Conservation (phyloP, 225 moss, liverwort and hornwort species). For the Straminergon stramineum region DNA sequence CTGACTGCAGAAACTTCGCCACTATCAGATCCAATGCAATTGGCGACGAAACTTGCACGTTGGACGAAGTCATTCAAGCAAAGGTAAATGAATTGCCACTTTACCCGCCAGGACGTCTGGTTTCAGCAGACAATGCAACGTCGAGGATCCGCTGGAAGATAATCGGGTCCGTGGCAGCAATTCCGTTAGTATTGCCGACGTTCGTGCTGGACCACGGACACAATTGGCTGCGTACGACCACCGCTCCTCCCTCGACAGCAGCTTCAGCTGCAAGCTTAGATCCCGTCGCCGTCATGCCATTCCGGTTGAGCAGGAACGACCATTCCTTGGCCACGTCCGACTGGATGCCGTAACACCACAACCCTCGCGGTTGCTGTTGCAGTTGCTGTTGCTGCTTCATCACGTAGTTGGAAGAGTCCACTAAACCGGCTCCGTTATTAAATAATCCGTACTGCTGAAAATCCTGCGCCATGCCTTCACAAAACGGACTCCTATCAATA, state of each 20-base stretch:
- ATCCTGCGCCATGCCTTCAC: constrained; percentile 40
- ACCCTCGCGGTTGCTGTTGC: constrained; percentile 9
- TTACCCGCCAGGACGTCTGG: constrained; percentile 32
- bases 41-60: not conserved
- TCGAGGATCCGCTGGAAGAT: constrained; percentile 36
- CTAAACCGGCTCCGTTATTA: not conserved
- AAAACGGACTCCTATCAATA: not conserved
- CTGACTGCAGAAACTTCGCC: not conserved
- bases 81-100: not conserved
- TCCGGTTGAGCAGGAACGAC: constrained; percentile 31
- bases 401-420: constrained; percentile 12
- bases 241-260: constrained; percentile 22
- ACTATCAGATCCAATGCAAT: not conserved
- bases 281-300: constrained; percentile 1
- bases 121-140: constrained; percentile 3
- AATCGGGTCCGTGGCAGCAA: constrained; percentile 29
- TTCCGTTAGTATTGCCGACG: constrained; percentile 12
- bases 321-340: constrained; percentile 35
- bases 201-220: constrained; percentile 47
- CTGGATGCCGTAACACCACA: constrained; percentile 42
- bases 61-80: not conserved
- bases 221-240: constrained; percentile 40
- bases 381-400: constrained; percentile 13
- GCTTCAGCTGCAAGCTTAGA: constrained; percentile 33
- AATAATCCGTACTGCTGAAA: constrained; percentile 28